Conservation (phyloP, 768 basidiomycete genomes). For the Phaffia tasmanica region DNA sequence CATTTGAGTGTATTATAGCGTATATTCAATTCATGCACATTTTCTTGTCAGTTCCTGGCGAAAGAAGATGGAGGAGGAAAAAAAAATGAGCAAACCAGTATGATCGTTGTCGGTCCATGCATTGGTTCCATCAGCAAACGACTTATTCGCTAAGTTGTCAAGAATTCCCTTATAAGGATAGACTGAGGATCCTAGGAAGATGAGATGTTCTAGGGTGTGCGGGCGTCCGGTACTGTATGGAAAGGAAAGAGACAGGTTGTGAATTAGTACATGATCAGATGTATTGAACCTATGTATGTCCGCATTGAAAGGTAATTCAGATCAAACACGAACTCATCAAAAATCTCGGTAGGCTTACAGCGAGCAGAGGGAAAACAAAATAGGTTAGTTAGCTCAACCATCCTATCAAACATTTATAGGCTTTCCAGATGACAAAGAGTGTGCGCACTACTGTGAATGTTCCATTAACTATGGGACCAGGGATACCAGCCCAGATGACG, state of each 20-base stretch:
- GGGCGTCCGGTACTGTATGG: background rate
- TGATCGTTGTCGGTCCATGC: constrained; percentile 80
- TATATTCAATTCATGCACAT: background rate
- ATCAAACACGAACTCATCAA: constrained; percentile 3
- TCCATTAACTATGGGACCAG: constrained; percentile 47
- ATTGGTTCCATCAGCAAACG: constrained; percentile 58
- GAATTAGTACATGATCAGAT: background rate
- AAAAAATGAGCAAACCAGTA: background rate
- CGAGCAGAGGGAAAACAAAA: constrained; percentile 27
- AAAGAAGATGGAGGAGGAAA: background rate
- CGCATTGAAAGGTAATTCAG: constrained; percentile 45
- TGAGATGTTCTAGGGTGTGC: constrained; percentile 42
- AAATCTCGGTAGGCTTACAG: constrained; percentile 6
- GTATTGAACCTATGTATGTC: constrained; percentile 50
- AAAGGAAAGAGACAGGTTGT: constrained; percentile 21
- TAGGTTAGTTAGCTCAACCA: constrained; percentile 18
- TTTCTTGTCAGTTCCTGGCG: background rate
- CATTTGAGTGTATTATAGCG: background rate
- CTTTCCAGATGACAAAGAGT: constrained; percentile 4
- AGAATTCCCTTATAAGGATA: constrained; percentile 95
- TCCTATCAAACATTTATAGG: constrained; percentile 19
- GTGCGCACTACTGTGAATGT: constrained; percentile 22
- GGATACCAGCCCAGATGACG: constrained; percentile 81
- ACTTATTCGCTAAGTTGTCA: constrained; percentile 86
- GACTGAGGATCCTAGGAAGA: constrained; percentile 91